Percentiles rank a stretch among this genome's conserved stretches.
These are phyloP conservation scores for Yarrowia osloensis DNA, from an alignment of 805 yeast species.

Conservation along the genomic window DNA sequence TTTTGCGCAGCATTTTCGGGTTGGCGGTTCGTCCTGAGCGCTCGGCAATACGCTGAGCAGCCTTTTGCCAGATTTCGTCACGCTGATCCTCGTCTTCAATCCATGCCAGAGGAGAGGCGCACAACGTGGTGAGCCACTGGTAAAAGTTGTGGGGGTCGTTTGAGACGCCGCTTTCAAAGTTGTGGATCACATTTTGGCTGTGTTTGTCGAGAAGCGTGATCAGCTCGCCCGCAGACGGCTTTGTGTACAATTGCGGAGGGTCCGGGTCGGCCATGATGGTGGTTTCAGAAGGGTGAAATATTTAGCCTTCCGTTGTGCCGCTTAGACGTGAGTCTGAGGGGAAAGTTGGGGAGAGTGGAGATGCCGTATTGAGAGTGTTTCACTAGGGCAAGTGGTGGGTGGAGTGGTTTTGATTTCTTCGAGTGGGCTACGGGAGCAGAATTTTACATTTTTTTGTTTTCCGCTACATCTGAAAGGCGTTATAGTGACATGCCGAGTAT, in stretches of 20 bases:
- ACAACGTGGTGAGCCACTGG: slow-evolving; percentile 42
- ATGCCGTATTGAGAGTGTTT: too few relatives aligned
- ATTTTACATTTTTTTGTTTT: too few relatives aligned
- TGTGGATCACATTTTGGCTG: slow-evolving; percentile 8
- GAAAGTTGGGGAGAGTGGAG: not conserved
- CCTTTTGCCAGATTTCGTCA: slow-evolving; percentile 51
- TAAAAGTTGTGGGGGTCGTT: slow-evolving; percentile 32
- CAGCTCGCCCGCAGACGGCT: slow-evolving; percentile 1
- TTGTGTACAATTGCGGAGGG: slow-evolving; percentile 16
- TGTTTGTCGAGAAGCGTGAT: slow-evolving; percentile 1
- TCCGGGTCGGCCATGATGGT: not conserved
- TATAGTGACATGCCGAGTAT: too few relatives aligned
- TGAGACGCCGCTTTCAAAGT: slow-evolving; percentile 11
- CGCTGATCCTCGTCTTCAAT: slow-evolving; percentile 41
- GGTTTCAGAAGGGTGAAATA: not conserved
- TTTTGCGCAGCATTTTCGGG: slow-evolving; percentile 66
- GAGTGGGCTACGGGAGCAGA: too few relatives aligned
- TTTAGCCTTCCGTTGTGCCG: not conserved
- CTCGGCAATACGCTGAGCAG: slow-evolving; percentile 71
- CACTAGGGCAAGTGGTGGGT: too few relatives aligned
- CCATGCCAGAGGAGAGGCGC: slow-evolving; percentile 49
- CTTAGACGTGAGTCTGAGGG: not conserved
- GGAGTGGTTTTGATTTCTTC: too few relatives aligned
- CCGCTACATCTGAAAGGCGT: too few relatives aligned
- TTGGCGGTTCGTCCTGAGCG: slow-evolving; percentile 83